Evolutionary conservation across 768 basidiomycete genomes (phyloP).

Genomic region (Hortiboletus flavorubellus): DNA sequence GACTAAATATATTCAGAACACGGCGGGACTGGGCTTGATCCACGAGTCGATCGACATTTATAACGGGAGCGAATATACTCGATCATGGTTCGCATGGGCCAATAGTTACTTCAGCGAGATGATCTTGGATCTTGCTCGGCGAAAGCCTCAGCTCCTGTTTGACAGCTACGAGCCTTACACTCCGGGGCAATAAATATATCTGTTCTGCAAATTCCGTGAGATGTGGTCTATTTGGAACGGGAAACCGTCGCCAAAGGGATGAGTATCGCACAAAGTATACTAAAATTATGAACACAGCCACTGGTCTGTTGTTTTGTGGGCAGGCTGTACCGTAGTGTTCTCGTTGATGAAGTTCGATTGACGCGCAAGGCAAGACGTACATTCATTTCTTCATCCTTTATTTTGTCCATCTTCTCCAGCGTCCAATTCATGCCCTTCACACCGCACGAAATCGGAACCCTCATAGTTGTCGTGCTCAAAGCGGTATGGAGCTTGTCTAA

Average conservation of each 20-base stretch:
- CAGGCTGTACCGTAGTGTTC: not conserved
- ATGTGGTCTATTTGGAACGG: not conserved
- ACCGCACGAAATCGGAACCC: constrained; percentile 82
- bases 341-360: constrained; percentile 16
- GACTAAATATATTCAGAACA: constrained; percentile 46
- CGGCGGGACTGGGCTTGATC: constrained; percentile 69
- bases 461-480: constrained; percentile 91
- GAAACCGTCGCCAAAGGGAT: not conserved
- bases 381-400: constrained; percentile 2
- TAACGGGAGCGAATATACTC: constrained; percentile 52
- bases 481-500: constrained; percentile 58
- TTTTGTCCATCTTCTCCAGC: constrained; percentile 1
- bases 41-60: constrained; percentile 74
- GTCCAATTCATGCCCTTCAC: constrained; percentile 49
- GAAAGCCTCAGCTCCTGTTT: constrained; percentile 70
- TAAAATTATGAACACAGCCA: constrained; percentile 18
- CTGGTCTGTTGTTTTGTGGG: constrained; percentile 7
- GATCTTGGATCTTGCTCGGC: constrained; percentile 69
- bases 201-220: not conserved
- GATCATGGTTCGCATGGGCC: constrained; percentile 82
- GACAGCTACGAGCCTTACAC: constrained; percentile 51
- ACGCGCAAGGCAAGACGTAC: constrained; percentile 18
- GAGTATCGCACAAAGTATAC: not conserved
- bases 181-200: constrained; percentile 40
- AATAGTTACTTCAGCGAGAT: constrained; percentile 84